Percentiles rank a stretch among this genome's conserved stretches.
phyloP scores from a whole-genome alignment of 1,139 yeast genomes.

The Ogataea hybrid region DNA sequence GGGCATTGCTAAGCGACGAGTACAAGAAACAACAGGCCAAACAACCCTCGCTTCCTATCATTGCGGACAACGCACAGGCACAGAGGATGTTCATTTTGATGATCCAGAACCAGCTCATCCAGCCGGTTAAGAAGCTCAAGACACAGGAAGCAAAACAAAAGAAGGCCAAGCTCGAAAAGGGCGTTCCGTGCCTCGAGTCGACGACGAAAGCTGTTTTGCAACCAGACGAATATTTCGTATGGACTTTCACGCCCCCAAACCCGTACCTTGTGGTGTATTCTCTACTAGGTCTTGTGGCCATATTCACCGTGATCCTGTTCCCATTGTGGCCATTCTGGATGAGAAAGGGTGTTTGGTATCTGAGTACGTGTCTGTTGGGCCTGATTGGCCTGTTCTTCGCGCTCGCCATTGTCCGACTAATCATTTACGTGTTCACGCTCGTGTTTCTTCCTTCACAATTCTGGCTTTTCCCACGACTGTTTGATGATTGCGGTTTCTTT shows the following conservation, averaged over 20 bases:
- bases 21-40: slow-evolving; percentile 57
- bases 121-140: slow-evolving; percentile 72
- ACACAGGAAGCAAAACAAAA: slow-evolving; percentile 67
- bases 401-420: slow-evolving; percentile 75
- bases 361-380: slow-evolving; percentile 75
- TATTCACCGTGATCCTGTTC: slow-evolving; percentile 79
- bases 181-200: slow-evolving; percentile 69
- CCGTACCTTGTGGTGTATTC: slow-evolving; percentile 65
- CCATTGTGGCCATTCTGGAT: slow-evolving; percentile 94
- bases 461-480: slow-evolving; percentile 95
- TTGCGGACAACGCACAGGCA: slow-evolving; percentile 54
- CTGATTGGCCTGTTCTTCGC: slow-evolving; percentile 73
- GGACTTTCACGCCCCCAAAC: slow-evolving; percentile 83
- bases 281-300: slow-evolving; percentile 58
- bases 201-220: slow-evolving; percentile 66
- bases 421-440: slow-evolving; percentile 64
- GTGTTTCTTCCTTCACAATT: slow-evolving; percentile 50
- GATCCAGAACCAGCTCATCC: slow-evolving; percentile 71
- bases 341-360: slow-evolving; percentile 90
- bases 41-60: slow-evolving; percentile 49
- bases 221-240: slow-evolving; percentile 80
- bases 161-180: slow-evolving; percentile 65
- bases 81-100: slow-evolving; percentile 61
- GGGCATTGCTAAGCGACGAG: slow-evolving; percentile 75
- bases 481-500: slow-evolving; percentile 91